phyloP scores from a whole-genome alignment of 768 basidiomycete species.

The Phaffia tasmanica region DNA sequence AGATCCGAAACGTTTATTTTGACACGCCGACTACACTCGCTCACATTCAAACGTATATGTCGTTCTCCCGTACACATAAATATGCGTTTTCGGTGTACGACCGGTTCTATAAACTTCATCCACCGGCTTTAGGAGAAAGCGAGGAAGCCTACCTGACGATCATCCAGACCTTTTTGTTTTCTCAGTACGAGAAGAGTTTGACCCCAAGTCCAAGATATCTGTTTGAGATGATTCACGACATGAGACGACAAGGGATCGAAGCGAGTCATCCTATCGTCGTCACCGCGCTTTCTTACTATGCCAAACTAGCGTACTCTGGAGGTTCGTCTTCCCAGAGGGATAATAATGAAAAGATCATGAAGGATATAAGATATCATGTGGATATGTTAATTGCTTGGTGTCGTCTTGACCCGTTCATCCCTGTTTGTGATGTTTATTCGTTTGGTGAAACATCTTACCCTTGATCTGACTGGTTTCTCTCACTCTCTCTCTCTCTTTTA shows the following conservation, averaged over 20 bases:
- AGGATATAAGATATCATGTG: background rate
- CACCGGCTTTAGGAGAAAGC: slow-evolving; percentile 13
- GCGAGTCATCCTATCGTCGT: slow-evolving; percentile 15
- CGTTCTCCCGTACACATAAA: slow-evolving; percentile 2
- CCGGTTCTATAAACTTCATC: slow-evolving; percentile 15
- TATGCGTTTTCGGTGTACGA: slow-evolving; percentile 20
- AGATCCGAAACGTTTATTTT: slow-evolving; percentile 15
- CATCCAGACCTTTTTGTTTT: slow-evolving; percentile 11
- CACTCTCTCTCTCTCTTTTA: background rate
- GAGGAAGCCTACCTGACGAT: slow-evolving; percentile 16
- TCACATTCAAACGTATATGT: slow-evolving; percentile 21
- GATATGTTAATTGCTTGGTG: slow-evolving; percentile 12
- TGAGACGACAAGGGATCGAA: slow-evolving; percentile 16
- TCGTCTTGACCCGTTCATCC: slow-evolving; percentile 21
- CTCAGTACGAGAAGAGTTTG: background rate
- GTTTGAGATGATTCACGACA: slow-evolving; percentile 19
- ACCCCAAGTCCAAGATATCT: background rate
- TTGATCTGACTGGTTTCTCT: background rate
- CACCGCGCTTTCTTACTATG: slow-evolving; percentile 16
- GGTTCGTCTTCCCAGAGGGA: slow-evolving; percentile 7
- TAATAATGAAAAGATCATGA: slow-evolving; percentile 17
- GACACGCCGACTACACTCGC: background rate
- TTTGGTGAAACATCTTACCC: background rate
- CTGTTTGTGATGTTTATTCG: background rate
- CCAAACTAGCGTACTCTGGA: slow-evolving; percentile 12